These are phyloP conservation scores for Hypsizygus marmoreus DNA, from an alignment of 768 basidiomycete genomes.

Conservation along the genomic window DNA sequence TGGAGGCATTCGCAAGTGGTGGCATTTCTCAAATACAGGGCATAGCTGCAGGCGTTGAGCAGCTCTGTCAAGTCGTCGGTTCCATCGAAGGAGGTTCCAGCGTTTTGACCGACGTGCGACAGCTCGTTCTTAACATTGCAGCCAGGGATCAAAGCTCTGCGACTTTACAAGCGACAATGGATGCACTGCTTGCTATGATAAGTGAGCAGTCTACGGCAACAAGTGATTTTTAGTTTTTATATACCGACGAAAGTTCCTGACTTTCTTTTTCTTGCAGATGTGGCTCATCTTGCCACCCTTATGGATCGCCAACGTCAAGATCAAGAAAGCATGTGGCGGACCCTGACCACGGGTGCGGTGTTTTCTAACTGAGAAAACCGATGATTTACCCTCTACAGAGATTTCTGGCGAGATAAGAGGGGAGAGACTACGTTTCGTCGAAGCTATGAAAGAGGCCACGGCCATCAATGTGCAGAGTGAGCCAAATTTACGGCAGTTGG, in stretches of 20 bases:
- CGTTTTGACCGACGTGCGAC: constrained; percentile 38
- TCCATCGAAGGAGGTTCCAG: constrained; percentile 21
- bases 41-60: constrained; percentile 60
- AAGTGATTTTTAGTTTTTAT: constrained; percentile 11
- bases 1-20: constrained; percentile 79
- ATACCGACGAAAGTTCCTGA: too few relatives aligned
- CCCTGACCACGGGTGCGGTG: constrained; percentile 59
- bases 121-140: constrained; percentile 33
- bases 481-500: constrained; percentile 7
- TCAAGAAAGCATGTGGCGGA: constrained; percentile 69
- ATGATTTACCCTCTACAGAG: constrained; percentile 47
- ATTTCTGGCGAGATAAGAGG: constrained; percentile 84
- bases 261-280: constrained; percentile 2
- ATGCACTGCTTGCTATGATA: constrained; percentile 35
- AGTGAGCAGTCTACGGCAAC: constrained; percentile 20
- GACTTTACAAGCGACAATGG: constrained; percentile 41
- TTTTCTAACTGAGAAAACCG: neutral
- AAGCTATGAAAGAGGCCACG: constrained; percentile 95
- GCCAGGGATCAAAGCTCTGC: constrained; percentile 37
- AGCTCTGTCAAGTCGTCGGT: constrained; percentile 58
- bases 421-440: constrained; percentile 83
- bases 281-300: constrained; percentile 46
- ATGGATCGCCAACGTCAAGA: constrained; percentile 73
- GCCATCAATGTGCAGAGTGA: constrained; percentile 82
- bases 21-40: constrained; percentile 73